These are phyloP conservation scores for Tephrocybe sp. DNA, from an alignment of 768 basidiomycete genomes.

Conservation along the genomic window DNA sequence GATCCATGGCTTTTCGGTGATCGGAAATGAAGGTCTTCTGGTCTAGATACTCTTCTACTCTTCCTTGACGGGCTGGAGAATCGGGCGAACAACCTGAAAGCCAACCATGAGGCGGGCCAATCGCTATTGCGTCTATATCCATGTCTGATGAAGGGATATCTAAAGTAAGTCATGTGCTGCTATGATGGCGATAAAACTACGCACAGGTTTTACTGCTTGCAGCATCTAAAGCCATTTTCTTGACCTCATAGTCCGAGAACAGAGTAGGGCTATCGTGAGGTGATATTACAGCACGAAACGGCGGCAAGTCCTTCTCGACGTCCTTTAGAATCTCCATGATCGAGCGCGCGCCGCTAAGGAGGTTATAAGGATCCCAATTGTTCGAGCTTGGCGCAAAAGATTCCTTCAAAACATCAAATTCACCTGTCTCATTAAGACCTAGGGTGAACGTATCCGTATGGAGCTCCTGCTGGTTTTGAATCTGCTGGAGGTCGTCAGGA, in stretches of 20 bases:
- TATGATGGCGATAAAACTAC: neutral
- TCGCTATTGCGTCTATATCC: constrained; percentile 10
- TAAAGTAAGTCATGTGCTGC: neutral
- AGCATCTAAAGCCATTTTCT: constrained; percentile 17
- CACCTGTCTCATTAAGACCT: constrained; percentile 24
- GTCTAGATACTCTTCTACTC: constrained; percentile 6
- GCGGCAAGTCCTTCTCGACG: constrained; percentile 31
- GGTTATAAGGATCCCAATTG: constrained; percentile 16
- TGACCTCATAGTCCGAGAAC: constrained; percentile 21
- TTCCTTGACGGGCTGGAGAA: constrained; percentile 24
- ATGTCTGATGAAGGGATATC: constrained; percentile 11
- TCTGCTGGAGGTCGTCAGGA: constrained; percentile 28
- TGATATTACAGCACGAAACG: constrained; percentile 36
- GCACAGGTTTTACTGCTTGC: constrained; percentile 12
- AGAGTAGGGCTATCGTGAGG: constrained; percentile 33
- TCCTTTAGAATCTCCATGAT: constrained; percentile 28
- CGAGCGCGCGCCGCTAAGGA: constrained; percentile 17
- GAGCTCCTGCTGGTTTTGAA: constrained; percentile 28
- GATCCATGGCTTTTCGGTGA: constrained; percentile 37
- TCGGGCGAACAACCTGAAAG: constrained; percentile 24
- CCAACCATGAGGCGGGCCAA: constrained; percentile 17
- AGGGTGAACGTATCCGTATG: constrained; percentile 35
- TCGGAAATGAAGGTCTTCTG: constrained; percentile 36
- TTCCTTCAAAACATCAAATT: constrained; percentile 12
- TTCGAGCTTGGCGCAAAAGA: constrained; percentile 13